Evolutionary conservation across 176 grass and related monocot species (phyloP), one percentile per base, ranked within the genome.

Genomic region (Thinopyrum elongatum): DNA sequence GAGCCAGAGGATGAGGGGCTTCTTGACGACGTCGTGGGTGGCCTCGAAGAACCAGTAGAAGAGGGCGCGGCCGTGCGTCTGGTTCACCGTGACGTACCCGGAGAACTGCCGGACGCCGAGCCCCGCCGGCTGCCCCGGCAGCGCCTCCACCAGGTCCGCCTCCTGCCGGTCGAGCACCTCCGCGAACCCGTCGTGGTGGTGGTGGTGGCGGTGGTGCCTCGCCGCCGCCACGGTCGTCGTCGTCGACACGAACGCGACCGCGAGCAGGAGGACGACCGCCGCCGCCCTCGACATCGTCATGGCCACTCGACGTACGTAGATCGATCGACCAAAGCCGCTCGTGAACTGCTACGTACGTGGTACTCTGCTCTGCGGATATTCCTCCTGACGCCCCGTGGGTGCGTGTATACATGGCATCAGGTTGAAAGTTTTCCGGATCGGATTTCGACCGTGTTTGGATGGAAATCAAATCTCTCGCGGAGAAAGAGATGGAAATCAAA

Each of bases 21-120:
- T 94, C 19, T 49, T 85, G 83, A 42, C 42, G 10, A 82, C 89
- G 53, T 92, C 88, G 19, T 63, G n/a, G 2, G 80, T 74, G 57
- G 92, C 95, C 88, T 97, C 95, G 58, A 94, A 91, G 81, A 97
- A 92, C 95, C 95, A 97, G 85, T 97, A 97, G 86, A 97, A 97
- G 73, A 94, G 95, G 0, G 92, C 92, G 26, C 92, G 90, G 27
- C 95, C 95, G 71, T 92, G 95, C 63, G 82, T 87, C 44, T 89
- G 57, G 65, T 95, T 95, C 26, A 92, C 95, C 30, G 92, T 97
- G 33, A 97, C 95, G 44, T 95, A 97, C 5, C 95, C 95, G 74
- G 74, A 3, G 46, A 76, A 97, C 38, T 97, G 94, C 44, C 72
- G 77, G 86, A 97, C 94, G 38, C 38, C 75, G 16, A 97, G 85